Evolutionary conservation across 176 grass and related monocot genomes (phyloP), one percentile per base, ranked within the genome.

Genomic region (Cymbopogon citratus): DNA sequence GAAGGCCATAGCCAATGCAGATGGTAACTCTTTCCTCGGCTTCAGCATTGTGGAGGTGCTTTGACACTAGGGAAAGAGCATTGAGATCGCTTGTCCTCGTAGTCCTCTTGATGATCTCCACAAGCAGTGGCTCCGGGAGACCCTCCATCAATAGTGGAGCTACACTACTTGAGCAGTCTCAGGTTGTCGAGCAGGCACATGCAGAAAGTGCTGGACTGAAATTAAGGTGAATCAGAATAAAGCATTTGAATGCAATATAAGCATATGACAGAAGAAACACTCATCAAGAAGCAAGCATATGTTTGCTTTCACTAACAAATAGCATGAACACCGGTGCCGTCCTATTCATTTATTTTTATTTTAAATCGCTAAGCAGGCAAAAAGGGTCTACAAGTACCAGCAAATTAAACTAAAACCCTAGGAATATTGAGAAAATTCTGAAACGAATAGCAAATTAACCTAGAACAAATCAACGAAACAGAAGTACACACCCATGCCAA

Each of bases 41-140:
- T 29, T 93, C 91, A 4, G 80, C 28, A 23, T 31, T 71, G 46
- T 80, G 87, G 7, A 97, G 85, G 0, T 83, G 63, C 71, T 83
- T 93, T 19, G 88, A 87, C 11, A 82, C 83, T 9, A 96, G 88
- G 11, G 88, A 92, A 59, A 93, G 29, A 36, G 94, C 89, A 66
- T 87, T 93, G 24, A 64, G 84, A 80, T 97, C 91, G 7, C 71
- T 77, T 84, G 68, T 83, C 73, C 36, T 81, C 4, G 60, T 41
- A 39, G 93, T 52, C 79, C 86, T 93, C 73, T 82, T 91, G 59
- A 89, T 33, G 44, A 93, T 89, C 6, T 97, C 84, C 34, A 52
- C 77, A 64, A 97, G 84, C 18, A 97, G 85, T 59, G 69, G 69
- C 70, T 93, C 91, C 2, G 81, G 71, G 43, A 97, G 84, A 89